These are phyloP conservation scores for Clitocybe nebularis DNA, from an alignment of 1,284 basidiomycete species.

Conservation along the genomic window DNA sequence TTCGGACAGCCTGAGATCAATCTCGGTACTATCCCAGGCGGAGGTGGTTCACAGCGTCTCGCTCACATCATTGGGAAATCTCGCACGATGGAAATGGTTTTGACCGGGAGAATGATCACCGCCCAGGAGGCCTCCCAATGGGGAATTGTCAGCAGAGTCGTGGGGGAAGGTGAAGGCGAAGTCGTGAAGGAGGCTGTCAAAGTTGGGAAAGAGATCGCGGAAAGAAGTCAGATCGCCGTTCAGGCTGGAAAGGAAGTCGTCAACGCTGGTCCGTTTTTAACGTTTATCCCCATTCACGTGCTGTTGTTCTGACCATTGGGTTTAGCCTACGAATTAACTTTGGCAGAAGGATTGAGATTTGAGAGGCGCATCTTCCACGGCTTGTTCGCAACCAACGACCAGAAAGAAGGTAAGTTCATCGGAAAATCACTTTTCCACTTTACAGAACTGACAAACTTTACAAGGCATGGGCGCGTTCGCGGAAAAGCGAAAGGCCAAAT, in stretches of 20 bases:
- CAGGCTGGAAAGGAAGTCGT: constrained; percentile 95
- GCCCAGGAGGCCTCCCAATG: constrained; percentile 85
- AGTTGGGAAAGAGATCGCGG: constrained; percentile 78
- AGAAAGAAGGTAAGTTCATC: constrained; percentile 82
- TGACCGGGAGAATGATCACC: constrained; percentile 81
- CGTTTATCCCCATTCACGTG: not conserved
- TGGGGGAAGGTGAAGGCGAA: constrained; percentile 69
- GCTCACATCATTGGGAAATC: constrained; percentile 89
- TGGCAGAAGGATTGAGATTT: constrained; percentile 82
- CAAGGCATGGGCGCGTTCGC: constrained; percentile 93
- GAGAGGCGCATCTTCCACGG: constrained; percentile 92
- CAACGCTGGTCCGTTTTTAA: constrained; percentile 67
- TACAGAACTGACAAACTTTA: constrained; percentile 8
- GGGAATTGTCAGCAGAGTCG: constrained; percentile 82
- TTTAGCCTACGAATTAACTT: constrained; percentile 76
- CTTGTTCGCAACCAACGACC: constrained; percentile 92
- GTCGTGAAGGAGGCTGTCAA: constrained; percentile 89
- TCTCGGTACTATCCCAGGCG: constrained; percentile 93
- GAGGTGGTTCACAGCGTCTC: constrained; percentile 82
- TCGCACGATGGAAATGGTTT: constrained; percentile 91
- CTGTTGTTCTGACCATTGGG: constrained; percentile 2
- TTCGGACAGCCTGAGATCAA: constrained; percentile 99
- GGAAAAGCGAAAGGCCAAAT: constrained; percentile 93
- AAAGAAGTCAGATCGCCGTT: constrained; percentile 82
- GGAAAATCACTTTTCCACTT: constrained; percentile 1